These are phyloP conservation scores for Zangia roseola DNA, from an alignment of 768 basidiomycete species.

Conservation along the genomic window DNA sequence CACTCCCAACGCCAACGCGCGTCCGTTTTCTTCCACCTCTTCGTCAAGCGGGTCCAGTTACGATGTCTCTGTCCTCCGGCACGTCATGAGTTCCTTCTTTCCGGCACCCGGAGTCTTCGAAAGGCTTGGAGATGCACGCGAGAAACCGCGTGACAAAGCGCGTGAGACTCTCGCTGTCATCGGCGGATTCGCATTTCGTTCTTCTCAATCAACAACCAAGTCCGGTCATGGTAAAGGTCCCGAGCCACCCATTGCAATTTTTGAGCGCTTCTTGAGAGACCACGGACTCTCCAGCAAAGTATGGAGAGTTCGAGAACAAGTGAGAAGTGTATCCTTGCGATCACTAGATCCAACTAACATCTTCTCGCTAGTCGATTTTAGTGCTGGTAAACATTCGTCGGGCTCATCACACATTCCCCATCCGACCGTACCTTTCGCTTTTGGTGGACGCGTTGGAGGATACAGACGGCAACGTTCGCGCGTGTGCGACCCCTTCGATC, in stretches of 20 bases:
- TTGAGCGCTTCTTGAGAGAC: conserved; percentile 74
- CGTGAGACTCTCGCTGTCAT: conserved; percentile 73
- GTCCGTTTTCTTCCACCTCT: conserved; percentile 47
- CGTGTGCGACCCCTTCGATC: conserved; percentile 76
- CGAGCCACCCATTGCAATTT: conserved; percentile 66
- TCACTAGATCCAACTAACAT: not conserved
- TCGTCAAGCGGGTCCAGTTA: conserved; percentile 42
- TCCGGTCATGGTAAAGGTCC: conserved; percentile 55
- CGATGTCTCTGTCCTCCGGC: conserved; percentile 62
- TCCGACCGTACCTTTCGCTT: conserved; percentile 73
- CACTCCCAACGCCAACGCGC: conserved; percentile 24
- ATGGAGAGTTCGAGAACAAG: conserved; percentile 86
- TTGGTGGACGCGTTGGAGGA: conserved; percentile 90
- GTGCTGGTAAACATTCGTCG: conserved; percentile 74
- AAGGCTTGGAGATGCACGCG: conserved; percentile 75
- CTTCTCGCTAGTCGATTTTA: conserved; percentile 50
- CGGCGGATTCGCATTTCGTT: conserved; percentile 68
- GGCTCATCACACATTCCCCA: conserved; percentile 68
- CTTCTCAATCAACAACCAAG: conserved; percentile 45
- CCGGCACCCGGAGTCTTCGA: conserved; percentile 78
- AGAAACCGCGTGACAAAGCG: conserved; percentile 69
- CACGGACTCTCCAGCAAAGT: conserved; percentile 76
- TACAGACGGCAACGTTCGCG: conserved; percentile 85
- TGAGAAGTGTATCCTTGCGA: conserved; percentile 32
- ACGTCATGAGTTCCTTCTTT: conserved; percentile 65